Base-by-base conservation (phyloP, 805 yeast genomes). In the Hanseniaspora occidentalis region DNA sequence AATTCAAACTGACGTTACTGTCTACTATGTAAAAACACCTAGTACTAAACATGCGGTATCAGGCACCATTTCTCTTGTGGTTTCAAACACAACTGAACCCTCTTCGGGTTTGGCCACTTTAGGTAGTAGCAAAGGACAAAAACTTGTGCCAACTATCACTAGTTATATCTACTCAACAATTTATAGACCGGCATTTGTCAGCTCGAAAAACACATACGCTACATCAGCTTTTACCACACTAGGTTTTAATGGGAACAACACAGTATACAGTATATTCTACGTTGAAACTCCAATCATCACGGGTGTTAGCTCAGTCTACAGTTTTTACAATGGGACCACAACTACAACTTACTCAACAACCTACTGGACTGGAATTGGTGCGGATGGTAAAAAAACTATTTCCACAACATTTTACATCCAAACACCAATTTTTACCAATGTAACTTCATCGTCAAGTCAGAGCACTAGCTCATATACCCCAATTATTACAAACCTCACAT, bases 311-410 rank as follows among this genome's bases (percentile, higher is more conserved):
- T 13, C 29, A 8, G 11, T 14, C 8, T 5, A 25, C n/a, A 8
- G 14, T 25, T 14, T 14, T 13, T 25, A 25, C 29, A 13, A 13
- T 3, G 29, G 29, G 14, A 3, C 29, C 4, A 7, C 5, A 25
- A 4, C 11, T 14, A 25, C 29, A 4, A 47, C 46, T 2, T 26
- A 25, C 29, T 45, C 44, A 9, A 43, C 46, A 14, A 42, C 27
- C 10, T 21, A 25, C 25, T 31, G 40, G 20, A 44, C 47, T 11
- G 19, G 37, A 20, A 37, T 40, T 19, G 47, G 47, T 18, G 16
- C 43, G 9, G 45, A 44, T 19, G 45, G 45, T n/a, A 29, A n/a
- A 2, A 42, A 35, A 13, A 42, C 47, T 19, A 38, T 24, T 8
- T 38, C 23, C 16, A 44, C 45, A 20, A 13, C 39, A 19, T 39